phyloP scores from a whole-genome alignment of 768 basidiomycete genomes.

The Auriculariales sp. region DNA sequence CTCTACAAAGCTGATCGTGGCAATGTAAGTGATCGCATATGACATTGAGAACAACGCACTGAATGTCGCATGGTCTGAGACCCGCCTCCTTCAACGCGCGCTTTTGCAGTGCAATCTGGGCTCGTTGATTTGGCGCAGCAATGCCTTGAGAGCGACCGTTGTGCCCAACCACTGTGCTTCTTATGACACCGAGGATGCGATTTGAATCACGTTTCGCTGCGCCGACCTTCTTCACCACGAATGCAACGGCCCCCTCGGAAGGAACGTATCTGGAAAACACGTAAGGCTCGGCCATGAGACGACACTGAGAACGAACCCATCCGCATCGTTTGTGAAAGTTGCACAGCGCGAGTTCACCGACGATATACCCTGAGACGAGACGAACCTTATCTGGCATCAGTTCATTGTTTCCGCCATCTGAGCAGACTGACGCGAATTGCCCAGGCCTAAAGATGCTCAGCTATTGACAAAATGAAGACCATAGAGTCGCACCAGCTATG shows the following conservation, averaged over 20 bases:
- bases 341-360: constrained; percentile 21
- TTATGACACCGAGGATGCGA: constrained; percentile 18
- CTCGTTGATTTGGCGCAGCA: constrained; percentile 20
- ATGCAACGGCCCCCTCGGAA: constrained; percentile 20
- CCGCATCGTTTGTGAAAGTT: constrained; percentile 20
- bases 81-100: constrained; percentile 16
- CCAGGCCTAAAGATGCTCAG: too few species aligned
- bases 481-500: too few species aligned
- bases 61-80: constrained; percentile 17
- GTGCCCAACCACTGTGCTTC: constrained; percentile 18
- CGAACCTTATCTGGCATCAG: constrained; percentile 17
- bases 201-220: constrained; percentile 23
- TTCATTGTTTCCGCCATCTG: constrained; percentile 6
- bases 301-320: too few species aligned
- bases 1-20: too few species aligned
- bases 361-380: constrained; percentile 18
- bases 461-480: too few species aligned
- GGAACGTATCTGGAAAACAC: too few species aligned
- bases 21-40: too few species aligned
- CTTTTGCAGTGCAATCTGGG: constrained; percentile 19
- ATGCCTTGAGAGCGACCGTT: constrained; percentile 23
- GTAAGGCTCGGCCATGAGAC: too few species aligned
- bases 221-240: constrained; percentile 20
- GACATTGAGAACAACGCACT: too few species aligned
- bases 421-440: constrained; percentile 6